These are phyloP conservation scores for Cornus suecica DNA, from an alignment of 148 eudicot genomes.

Conservation along the genomic window DNA sequence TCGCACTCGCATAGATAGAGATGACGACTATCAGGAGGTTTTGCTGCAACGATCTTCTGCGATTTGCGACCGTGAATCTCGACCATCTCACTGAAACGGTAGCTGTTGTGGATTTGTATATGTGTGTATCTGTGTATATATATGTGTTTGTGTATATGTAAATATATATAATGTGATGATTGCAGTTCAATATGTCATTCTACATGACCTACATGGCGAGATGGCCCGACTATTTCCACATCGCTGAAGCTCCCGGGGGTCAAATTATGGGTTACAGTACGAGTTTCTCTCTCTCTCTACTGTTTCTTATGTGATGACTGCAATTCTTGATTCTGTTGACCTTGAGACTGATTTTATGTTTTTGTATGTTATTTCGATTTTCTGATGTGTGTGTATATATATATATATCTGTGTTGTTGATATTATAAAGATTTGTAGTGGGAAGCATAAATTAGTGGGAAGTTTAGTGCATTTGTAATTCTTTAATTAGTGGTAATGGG, in stretches of 20 bases:
- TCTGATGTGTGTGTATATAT: too few relatives aligned
- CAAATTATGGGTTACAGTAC: slow-evolving; percentile 94
- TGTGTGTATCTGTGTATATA: too few relatives aligned
- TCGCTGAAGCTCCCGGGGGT: slow-evolving; percentile 66
- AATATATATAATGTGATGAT: not conserved
- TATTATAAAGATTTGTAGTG: too few relatives aligned
- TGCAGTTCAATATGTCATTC: slow-evolving; percentile 98
- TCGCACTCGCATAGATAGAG: slow-evolving; percentile 4
- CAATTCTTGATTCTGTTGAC: not conserved
- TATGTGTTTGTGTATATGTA: too few relatives aligned
- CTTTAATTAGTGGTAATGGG: too few relatives aligned
- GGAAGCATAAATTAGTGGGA: too few relatives aligned
- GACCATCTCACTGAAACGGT: slow-evolving; percentile 99
- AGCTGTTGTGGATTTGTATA: slow-evolving; percentile 3
- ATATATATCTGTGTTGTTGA: too few relatives aligned
- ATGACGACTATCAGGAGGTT: slow-evolving; percentile 92
- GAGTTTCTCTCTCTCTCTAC: slow-evolving; percentile 8
- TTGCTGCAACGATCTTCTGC: slow-evolving; percentile 78
- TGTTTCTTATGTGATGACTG: too few relatives aligned
- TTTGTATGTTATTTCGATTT: too few relatives aligned
- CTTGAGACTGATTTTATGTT: too few relatives aligned
- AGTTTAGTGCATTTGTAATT: too few relatives aligned
- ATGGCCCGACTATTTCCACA: slow-evolving; percentile 97
- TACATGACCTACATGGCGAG: slow-evolving; percentile 96
- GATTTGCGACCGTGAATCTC: slow-evolving; percentile 79